Base-by-base conservation (phyloP, 306 rosid genomes). In the Benincasa hispida region DNA sequence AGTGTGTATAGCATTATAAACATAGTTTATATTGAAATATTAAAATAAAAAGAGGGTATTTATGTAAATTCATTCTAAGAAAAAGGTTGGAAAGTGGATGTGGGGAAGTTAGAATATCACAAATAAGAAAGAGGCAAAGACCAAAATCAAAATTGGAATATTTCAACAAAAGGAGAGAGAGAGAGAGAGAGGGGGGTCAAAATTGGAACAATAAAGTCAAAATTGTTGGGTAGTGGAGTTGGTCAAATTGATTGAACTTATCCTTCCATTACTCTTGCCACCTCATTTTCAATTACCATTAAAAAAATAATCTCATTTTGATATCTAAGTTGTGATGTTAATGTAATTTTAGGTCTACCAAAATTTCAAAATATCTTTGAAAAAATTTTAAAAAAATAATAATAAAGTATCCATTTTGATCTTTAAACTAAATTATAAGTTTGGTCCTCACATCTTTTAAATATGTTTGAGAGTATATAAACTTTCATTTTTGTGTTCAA, bases 181-280 rank as follows among this genome's bases (percentile, higher is more conserved):
- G 0, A 10, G 4, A 4, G 12, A 22, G 4, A 22, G 34, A 32
- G 34, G 4, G 34, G 4, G 37, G 53, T 35, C 54, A 37, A 35
- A 63, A 3, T 18, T 65, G 1, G 18, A 35, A 65, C 14, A n/a
- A 65, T 0, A 67, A 69, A 69, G 75, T 69, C 75, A 69, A 69
- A 11, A 14, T n/a, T 24, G 56, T 24, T 45, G 37, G 75, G 56
- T 6, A 21, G 74, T 69, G 75, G 75, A 45, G 30, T 45, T 69
- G 37, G 75, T 69, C 55, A 69, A 42, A 69, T 69, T 45, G 22
- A 42, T 69, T 42, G 75, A 69, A 69, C 75, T 15, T 45, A 25
- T 69, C 56, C 37, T 24, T 45, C 21, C 75, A 45, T 69, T 69
- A 24, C 37, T 1, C 14, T 69, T 69, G 37, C 56, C 75, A 69